Percentiles rank a stretch among this genome's conserved stretches.
phyloP scores from a whole-genome alignment of 768 basidiomycete species.

The Pleurotus platypus region DNA sequence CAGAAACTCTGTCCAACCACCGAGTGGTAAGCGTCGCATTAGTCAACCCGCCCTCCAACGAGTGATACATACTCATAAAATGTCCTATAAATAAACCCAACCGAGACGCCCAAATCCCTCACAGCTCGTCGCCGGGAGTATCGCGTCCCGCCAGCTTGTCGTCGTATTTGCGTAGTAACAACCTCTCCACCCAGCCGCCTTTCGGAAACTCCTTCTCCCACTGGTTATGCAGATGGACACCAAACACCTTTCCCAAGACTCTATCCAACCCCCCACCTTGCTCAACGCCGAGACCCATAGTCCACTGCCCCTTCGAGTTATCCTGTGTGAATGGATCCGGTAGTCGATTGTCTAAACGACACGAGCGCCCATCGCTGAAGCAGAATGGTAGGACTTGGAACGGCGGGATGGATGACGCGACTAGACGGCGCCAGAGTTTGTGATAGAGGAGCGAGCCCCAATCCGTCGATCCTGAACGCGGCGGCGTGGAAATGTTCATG shows the following conservation, averaged over 20 bases:
- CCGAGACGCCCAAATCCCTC: background rate
- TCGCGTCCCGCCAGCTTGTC: conserved; percentile 20
- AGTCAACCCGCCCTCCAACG: background rate
- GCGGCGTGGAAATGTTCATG: conserved; percentile 73
- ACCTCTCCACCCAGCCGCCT: conserved; percentile 82
- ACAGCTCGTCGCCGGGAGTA: conserved; percentile 4
- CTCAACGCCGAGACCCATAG: conserved; percentile 56
- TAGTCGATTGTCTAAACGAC: conserved; percentile 88
- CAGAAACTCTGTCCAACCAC: too few relatives aligned
- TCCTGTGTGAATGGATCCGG: conserved; percentile 83
- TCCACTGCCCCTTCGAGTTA: conserved; percentile 58
- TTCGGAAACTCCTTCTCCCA: conserved; percentile 87
- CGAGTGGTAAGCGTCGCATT: background rate
- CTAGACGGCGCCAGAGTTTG: conserved; percentile 84
- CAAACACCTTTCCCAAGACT: conserved; percentile 69
- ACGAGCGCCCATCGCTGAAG: conserved; percentile 88
- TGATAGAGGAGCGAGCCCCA: conserved; percentile 93
- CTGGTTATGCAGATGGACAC: conserved; percentile 92
- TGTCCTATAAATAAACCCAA: background rate
- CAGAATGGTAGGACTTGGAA: conserved; percentile 95
- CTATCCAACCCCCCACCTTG: conserved; percentile 62
- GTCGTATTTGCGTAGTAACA: conserved; percentile 69
- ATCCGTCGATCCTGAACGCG: conserved; percentile 78
- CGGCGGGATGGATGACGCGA: conserved; percentile 68
- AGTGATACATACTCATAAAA: conserved; percentile 3